These are phyloP conservation scores for Sugiyamaella chiloensis DNA, from an alignment of 805 yeast species.

Conservation along the genomic window DNA sequence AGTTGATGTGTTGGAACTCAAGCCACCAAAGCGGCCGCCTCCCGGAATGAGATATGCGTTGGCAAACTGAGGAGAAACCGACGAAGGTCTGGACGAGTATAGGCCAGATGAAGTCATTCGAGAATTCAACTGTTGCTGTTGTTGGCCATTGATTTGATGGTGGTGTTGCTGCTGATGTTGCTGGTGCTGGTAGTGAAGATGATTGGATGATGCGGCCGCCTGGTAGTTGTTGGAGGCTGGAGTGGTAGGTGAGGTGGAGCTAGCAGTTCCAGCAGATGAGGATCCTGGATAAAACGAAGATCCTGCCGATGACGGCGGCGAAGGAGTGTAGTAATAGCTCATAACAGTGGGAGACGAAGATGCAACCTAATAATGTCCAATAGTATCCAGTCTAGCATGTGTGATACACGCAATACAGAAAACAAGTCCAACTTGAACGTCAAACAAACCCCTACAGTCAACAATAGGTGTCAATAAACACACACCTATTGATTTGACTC, in stretches of 20 bases:
- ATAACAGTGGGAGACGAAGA: neutral
- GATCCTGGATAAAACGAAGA: neutral
- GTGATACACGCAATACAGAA: neutral
- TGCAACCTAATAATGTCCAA: too few species aligned
- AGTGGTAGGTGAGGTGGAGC: neutral
- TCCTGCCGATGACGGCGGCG: slow-evolving; percentile 12
- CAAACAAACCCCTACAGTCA: neutral
- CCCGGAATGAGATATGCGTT: slow-evolving; percentile 23
- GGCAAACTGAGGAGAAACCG: slow-evolving; percentile 31
- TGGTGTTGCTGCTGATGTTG: slow-evolving; percentile 15
- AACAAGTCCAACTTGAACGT: neutral
- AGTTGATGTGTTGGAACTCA: slow-evolving; percentile 10
- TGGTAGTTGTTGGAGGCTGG: neutral
- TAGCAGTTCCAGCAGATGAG: neutral
- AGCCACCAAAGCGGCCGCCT: slow-evolving; percentile 5
- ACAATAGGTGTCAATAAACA: neutral
- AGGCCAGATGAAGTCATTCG: slow-evolving; percentile 5
- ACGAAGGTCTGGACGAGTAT: slow-evolving; percentile 24
- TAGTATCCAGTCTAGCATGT: neutral
- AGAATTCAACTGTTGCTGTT: slow-evolving; percentile 12
- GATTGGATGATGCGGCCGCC: slow-evolving; percentile 8
- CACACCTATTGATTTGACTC: too few species aligned
- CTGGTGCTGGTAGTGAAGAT: slow-evolving; percentile 9
- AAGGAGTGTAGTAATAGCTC: slow-evolving; percentile 18
- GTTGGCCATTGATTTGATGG: too few species aligned